A percentile compares a stretch with the other conserved stretches of the same genome.
Evolutionary conservation across 352 stramenopile species (phyloP).

Genomic region (Aphanomyces stellatus): DNA sequence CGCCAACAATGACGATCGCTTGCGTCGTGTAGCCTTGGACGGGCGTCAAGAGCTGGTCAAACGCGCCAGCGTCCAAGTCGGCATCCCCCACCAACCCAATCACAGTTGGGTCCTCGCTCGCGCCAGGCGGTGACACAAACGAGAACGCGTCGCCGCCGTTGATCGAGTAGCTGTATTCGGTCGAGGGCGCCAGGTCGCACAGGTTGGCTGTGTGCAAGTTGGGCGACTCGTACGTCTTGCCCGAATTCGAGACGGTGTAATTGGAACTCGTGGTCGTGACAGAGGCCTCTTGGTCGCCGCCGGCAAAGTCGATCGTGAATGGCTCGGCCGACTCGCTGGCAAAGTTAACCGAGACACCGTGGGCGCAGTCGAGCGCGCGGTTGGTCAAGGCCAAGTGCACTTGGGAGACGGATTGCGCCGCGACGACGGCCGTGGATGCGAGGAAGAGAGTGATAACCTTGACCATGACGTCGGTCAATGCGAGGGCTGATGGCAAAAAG

Average conservation of each 20-base stretch:
- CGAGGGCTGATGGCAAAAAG: no score
- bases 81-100: constrained; percentile 30
- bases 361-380: constrained; percentile 24
- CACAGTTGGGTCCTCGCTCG: constrained; percentile 32
- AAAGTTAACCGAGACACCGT: constrained; percentile 36
- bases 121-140: constrained; percentile 29
- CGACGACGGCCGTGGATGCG: constrained; percentile 27
- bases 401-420: constrained; percentile 33
- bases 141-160: constrained; percentile 23
- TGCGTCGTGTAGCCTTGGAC: constrained; percentile 34
- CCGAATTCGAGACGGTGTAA: constrained; percentile 32
- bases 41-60: constrained; percentile 26
- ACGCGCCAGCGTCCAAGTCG: constrained; percentile 29
- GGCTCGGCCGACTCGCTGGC: constrained; percentile 25
- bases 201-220: constrained; percentile 40
- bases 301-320: constrained; percentile 20
- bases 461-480: no score
- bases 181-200: constrained; percentile 29
- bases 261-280: constrained; percentile 28
- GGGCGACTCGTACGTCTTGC: constrained; percentile 39
- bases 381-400: constrained; percentile 37
- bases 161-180: constrained; percentile 44
- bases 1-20: constrained; percentile 41
- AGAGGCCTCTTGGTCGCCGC: not conserved
- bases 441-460: no score